Evolutionary conservation across 176 grass and related monocot species (phyloP), one percentile per base, ranked within the genome.

Genomic region (Aegilops tauschii): DNA sequence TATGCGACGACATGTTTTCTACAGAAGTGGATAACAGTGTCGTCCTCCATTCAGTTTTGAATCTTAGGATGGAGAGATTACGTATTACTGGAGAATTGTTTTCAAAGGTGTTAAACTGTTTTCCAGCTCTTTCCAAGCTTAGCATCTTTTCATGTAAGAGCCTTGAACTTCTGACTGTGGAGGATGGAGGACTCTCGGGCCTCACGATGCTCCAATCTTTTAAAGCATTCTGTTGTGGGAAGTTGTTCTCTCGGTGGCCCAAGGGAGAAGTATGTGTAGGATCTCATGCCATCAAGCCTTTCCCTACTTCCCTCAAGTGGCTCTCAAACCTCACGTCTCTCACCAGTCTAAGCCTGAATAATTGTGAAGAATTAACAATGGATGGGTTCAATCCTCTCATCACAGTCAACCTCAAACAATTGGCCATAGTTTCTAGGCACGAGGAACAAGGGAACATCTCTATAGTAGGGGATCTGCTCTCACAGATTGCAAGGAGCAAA

Each of bases 121-220:
- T 65, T 25, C 25, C 4, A 2, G 34, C 34, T 7, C 1, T 37
- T 37, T 37, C 36, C 1, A 5, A 37, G 25, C 4, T 65, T 29
- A 6, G 10, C 4, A 29, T 65, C 11, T 2, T 0, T 0, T 0
- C 0, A 0, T 65, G 25, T 1, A 1, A 28, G 23, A 14, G 0
- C 62, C 25, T 65, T 5, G 62, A 29, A 6, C 62, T 65, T 12
- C 25, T 29, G 0, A 11, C 1, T 6, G 11, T 13, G 62, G 11
- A 29, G 10, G 25, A 29, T 65, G 25, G 61, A 12, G 10, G 62
- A 65, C 62, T 65, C 25, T 29, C 0, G 1, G 1, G 11, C 25
- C 62, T 65, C 4, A 65, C 0, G 62, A 65, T 28, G 62, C 62
- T 65, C 23, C 62, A 65, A 65, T 65, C 62, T 29, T 29, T 65